Evolutionary conservation across 1,284 basidiomycete genomes (phyloP).

Genomic region (Marasmius sp.): DNA sequence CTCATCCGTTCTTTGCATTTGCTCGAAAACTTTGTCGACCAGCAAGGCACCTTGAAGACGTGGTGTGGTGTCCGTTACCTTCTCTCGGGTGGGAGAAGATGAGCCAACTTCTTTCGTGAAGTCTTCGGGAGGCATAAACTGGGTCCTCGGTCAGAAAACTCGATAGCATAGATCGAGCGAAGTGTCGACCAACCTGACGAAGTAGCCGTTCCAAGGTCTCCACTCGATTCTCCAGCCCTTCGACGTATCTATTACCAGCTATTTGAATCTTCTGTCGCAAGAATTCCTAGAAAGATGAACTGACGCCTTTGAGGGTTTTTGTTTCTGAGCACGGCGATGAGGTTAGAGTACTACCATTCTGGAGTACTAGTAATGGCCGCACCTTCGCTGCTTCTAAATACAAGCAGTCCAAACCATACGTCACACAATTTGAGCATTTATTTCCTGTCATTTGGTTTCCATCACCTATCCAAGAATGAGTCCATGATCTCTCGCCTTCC

Average conservation of each 20-base stretch:
- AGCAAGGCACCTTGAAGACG: neutral
- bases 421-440: slow-evolving; percentile 17
- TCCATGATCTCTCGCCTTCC: neutral
- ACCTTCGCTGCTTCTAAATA: slow-evolving; percentile 14
- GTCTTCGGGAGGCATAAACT: neutral
- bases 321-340: slow-evolving; percentile 9
- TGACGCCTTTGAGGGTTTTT: slow-evolving; percentile 1
- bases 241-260: slow-evolving; percentile 11
- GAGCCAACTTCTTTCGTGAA: neutral
- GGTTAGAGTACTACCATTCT: neutral
- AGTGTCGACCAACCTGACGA: neutral
- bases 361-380: neutral
- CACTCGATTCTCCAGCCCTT: slow-evolving; percentile 5
- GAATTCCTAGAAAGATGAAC: neutral
- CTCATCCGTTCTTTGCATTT: neutral
- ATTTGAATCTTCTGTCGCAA: neutral
- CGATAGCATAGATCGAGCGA: neutral
- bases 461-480: slow-evolving; percentile 8
- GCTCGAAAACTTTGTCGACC: neutral
- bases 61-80: neutral
- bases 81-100: neutral
- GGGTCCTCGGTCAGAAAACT: neutral
- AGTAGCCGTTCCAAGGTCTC: neutral
- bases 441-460: slow-evolving; percentile 15
- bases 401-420: slow-evolving; percentile 12